Evolutionary conservation across 345 rosid genomes (phyloP), one percentile per base, ranked within the genome.

Genomic region (Moricandia arvensis): DNA sequence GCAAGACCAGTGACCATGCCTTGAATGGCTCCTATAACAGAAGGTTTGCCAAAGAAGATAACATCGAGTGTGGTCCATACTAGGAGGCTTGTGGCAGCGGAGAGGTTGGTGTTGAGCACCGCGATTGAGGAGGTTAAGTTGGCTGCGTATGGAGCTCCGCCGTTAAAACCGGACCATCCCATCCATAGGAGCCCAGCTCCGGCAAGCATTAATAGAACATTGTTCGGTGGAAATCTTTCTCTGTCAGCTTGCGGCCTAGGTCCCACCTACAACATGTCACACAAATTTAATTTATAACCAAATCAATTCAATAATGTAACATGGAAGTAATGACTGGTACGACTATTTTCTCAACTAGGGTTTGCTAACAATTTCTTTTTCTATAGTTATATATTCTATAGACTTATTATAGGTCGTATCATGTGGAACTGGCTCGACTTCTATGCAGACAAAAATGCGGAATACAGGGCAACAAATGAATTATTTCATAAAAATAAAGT

Each of bases 91-190:
- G 97, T 93, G 26, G 98, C 98, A 0, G 97, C 98, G 0, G 86
- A 81, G 26, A 93, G 75, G 54, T 93, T 93, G 7, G 98, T 93
- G 88, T 91, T 93, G 17, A 93, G 72, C 5, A 93, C 68, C 0
- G 97, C 98, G 6, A 90, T 75, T 0, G 98, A 84, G 31, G 98
- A 69, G 69, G 72, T 84, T n/a, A 87, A 65, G 35, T 90, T 85
- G 13, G 96, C 98, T 0, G 97, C 97, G 72, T 90, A 90, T 0
- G 98, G 98, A 0, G 97, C 97, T 1, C 97, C 98, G 0, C 98
- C 98, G 31, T 91, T 93, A 86, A 93, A 93, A 21, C 98, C 98
- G 2, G 98, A 90, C 98, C 98, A 93, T 8, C 98, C 98, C 94
- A 90, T 86, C 98, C 96, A 93, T 10, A 93, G 66, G 57, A 93